A percentile compares a stretch with the other conserved stretches of the same genome.
phyloP scores from a whole-genome alignment of 768 basidiomycete genomes.

The Phaffia tasmanica region DNA sequence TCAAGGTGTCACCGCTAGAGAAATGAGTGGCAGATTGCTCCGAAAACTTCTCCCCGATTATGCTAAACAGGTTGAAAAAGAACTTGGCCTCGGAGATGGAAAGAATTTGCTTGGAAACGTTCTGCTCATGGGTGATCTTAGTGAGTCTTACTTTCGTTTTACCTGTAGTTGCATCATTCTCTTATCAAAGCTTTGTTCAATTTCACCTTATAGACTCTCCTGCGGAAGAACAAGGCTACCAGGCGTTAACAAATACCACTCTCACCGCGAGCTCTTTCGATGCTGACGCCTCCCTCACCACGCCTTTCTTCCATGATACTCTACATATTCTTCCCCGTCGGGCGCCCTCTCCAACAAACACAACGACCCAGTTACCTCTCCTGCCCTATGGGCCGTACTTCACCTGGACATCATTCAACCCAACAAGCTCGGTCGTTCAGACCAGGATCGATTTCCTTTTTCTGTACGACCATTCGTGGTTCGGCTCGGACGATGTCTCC shows the following conservation, averaged over 20 bases:
- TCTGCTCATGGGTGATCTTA: conserved; percentile 20
- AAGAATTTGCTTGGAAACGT: conserved; percentile 11
- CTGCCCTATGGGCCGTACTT: neutral
- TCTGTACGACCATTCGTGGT: neutral
- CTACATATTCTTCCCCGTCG: conserved; percentile 3
- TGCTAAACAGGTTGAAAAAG: conserved; percentile 9
- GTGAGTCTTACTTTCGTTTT: neutral
- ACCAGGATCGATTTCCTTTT: conserved; percentile 25
- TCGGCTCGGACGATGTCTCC: too few relatives aligned
- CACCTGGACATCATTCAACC: conserved; percentile 14
- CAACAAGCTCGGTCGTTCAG: neutral
- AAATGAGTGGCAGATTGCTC: conserved; percentile 13
- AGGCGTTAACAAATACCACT: conserved; percentile 2
- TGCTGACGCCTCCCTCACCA: neutral
- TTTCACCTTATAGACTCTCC: conserved; percentile 18
- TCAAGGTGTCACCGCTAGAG: conserved; percentile 12
- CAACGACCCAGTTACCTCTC: neutral
- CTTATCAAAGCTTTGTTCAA: neutral
- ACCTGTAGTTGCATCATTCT: too few relatives aligned
- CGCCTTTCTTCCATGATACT: conserved; percentile 4
- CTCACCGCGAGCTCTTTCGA: neutral
- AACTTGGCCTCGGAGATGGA: conserved; percentile 3
- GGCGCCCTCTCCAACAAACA: neutral
- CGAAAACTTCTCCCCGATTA: neutral
- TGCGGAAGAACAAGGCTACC: conserved; percentile 21